Evolutionary conservation across 306 rosid species (phyloP).

Genomic region (Cucurbita pepo): DNA sequence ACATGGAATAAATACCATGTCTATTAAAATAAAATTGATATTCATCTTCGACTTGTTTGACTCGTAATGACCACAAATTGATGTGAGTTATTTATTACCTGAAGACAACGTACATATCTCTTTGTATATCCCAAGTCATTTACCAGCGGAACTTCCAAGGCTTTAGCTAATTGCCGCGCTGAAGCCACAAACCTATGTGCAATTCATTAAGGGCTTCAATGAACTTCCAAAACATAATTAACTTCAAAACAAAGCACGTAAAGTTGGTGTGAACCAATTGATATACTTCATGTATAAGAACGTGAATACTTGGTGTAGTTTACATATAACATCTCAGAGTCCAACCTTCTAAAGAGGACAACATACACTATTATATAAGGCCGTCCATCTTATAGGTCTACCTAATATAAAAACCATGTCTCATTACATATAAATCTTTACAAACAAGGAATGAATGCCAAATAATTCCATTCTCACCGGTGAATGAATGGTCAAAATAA

Average conservation of each 20-base stretch:
- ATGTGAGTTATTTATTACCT: slow-evolving; percentile 33
- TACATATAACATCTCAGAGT: neutral
- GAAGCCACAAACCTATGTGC: slow-evolving; percentile 77
- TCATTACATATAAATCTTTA: neutral
- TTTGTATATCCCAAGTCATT: slow-evolving; percentile 98
- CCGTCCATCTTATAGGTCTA: neutral
- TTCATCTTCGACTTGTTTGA: neutral
- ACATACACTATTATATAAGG: neutral
- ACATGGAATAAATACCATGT: neutral
- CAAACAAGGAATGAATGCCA: neutral
- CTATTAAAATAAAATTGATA: neutral
- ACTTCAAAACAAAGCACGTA: neutral
- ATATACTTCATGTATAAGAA: neutral
- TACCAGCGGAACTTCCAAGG: slow-evolving; percentile 96
- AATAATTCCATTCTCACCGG: neutral
- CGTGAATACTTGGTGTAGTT: neutral
- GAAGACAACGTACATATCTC: slow-evolving; percentile 96
- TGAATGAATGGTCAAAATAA: neutral
- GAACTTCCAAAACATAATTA: neutral
- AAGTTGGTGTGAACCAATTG: neutral
- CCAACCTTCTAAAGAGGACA: neutral
- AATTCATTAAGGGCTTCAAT: slow-evolving; percentile 1
- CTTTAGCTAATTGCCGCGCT: slow-evolving; percentile 87
- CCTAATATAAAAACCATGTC: neutral
- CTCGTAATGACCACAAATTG: neutral